Evolutionary conservation across 805 yeast species (phyloP), one percentile per base, ranked within the genome.

Genomic region (Kockiozyma suomiensis): DNA sequence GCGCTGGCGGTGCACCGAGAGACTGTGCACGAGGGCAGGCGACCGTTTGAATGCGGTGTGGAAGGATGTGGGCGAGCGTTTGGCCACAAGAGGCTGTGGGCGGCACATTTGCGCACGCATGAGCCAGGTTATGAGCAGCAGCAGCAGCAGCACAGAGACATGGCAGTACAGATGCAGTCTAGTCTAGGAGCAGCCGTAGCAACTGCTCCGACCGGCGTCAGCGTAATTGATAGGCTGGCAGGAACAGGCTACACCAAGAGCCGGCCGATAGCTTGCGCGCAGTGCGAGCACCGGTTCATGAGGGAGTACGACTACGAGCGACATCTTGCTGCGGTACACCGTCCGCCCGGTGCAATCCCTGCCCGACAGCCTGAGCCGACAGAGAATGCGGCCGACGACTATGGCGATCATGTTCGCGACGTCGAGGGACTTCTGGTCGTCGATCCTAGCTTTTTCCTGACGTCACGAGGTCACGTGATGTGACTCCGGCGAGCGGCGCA

Each of bases 1-100:
- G 86, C 82, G 47, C 74, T 88, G 28, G 67, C 82, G 0, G 72
- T 72, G 0, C 97, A 90, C 37, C n/a, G 47, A 3, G 37, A 52
- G 26, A 62, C 70, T 15, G 68, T 62, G 33, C 70, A 68, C 56
- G 64, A 55, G 33, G 61, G 61, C 10, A 26, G n/a, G 32, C 41
- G 58, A 32, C 69, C 70, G 47, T 68, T 67, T 54, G 55, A n/a
- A 28, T 68, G 70, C 37, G 45, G 50, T 4, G 37, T 26, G 6
- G 56, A 38, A 13, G 62, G 48, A 19, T 68, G 70, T 42, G 65
- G 45, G 32, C 42, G 40, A 28, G 56, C 64, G 50, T 68, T 67
- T 50, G 70, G 69, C 5, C 67, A 66, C 33, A 62, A 63, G 37
- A 63, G 64, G 5, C 52, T 66, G 19, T 38, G 57, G 45, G 53